Evolutionary conservation across 2,329 filamentous ascomycete species (phyloP), one percentile per base, ranked within the genome.

Genomic region (Aspergillus costaricaensis): DNA sequence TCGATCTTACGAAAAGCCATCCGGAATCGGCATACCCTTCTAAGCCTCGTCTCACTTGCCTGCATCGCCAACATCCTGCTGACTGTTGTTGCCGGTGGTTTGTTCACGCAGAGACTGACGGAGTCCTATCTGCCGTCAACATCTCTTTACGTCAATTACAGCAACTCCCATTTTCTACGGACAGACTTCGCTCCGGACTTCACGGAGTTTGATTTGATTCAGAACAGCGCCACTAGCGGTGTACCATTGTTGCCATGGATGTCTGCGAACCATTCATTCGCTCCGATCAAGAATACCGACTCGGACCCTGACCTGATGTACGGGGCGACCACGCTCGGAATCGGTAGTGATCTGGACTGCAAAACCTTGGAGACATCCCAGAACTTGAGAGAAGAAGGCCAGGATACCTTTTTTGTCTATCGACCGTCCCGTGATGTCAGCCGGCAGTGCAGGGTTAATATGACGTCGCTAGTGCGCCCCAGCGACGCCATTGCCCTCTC

Each of bases 181-280:
- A 71, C 65, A 4, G 71, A 74, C 32, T 74, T 74, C 58, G 69
- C 73, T 0, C 70, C 67, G 2, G 69, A 74, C 36, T 74, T 75
- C 25, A 74, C 72, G 2, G 72, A 74, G 49, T 74, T 74, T 58
- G 72, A 74, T 39, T 55, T 75, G 36, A 74, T 75, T 10, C 72
- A 75, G 49, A 73, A 70, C 7, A 74, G 73, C 43, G 73, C 74
- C 39, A 73, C 68, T 15, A 74, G 72, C 27, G 72, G 72, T 0
- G 64, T 73, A 2, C 69, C 72, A 4, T 64, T 73, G 57, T 60
- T 74, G 5, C 59, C 73, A 0, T 75, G 73, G 73, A 74, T 72
- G 1, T 69, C 68, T 23, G 59, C 72, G 8, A 71, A 73, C 17
- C 63, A 69, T 23, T 73, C 73, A 1, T 75, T 74, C 17, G 59